phyloP scores from a whole-genome alignment of 2,329 filamentous ascomycete genomes.

The Aspergillus melleus region DNA sequence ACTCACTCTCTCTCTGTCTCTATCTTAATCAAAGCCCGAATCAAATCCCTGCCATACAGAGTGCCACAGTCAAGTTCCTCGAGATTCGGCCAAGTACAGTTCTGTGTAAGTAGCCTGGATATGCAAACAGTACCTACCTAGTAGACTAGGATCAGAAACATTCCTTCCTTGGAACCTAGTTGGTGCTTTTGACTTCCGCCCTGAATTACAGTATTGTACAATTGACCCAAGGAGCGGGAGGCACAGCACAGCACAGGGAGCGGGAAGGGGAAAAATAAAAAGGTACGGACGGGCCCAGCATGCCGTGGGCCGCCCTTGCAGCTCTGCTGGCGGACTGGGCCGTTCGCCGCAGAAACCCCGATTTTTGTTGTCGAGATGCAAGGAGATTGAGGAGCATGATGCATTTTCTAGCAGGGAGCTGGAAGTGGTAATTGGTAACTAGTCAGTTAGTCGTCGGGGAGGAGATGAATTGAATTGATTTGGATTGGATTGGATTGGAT shows the following conservation, averaged over 20 bases:
- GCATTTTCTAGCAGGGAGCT: not conserved
- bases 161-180: not conserved
- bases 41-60: no score
- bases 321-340: constrained; percentile 18
- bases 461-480: not conserved
- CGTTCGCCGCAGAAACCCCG: constrained; percentile 11
- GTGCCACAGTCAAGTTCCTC: not conserved
- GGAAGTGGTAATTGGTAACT: not conserved
- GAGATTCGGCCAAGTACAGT: not conserved
- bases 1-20: no score
- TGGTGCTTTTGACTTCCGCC: not conserved
- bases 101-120: no score
- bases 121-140: no score
- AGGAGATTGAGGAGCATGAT: not conserved
- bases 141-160: not conserved
- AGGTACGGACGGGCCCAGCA: not conserved
- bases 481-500: not conserved
- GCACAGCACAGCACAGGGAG: no score
- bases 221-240: not conserved
- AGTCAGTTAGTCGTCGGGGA: not conserved
- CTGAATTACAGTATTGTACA: no score
- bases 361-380: constrained; percentile 16
- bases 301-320: not conserved
- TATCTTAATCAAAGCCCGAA: not conserved
- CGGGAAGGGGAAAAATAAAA: not conserved